These are phyloP conservation scores for Tuber brumale DNA, from an alignment of 495 filamentous ascomycete genomes.

Conservation along the genomic window DNA sequence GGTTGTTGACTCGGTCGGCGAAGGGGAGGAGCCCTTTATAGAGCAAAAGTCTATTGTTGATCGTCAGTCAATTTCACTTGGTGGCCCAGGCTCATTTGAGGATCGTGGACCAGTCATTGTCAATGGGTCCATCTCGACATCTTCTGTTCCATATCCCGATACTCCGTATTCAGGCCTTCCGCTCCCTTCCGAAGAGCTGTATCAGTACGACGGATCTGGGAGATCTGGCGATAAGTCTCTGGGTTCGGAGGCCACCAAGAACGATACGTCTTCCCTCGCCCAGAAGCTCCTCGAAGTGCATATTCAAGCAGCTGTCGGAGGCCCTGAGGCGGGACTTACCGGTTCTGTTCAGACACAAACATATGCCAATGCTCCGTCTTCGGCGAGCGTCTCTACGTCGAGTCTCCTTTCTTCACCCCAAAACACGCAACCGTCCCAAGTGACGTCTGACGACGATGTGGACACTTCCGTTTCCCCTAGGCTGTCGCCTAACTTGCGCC, in stretches of 20 bases:
- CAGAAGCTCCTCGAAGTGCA: conserved; percentile 39
- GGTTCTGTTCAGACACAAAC: conserved; percentile 14
- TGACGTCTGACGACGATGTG: conserved; percentile 28
- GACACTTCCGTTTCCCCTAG: conserved; percentile 19
- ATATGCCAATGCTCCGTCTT: conserved; percentile 12
- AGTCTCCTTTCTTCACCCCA: conserved; percentile 23
- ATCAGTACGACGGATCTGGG: conserved; percentile 26
- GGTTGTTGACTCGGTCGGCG: conserved; percentile 41
- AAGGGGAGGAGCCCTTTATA: conserved; percentile 43
- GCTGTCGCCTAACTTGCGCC: conserved; percentile 31
- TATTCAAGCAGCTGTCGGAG: conserved; percentile 30
- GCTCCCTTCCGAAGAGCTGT: conserved; percentile 30
- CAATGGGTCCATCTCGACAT: conserved; percentile 38
- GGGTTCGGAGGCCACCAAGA: conserved; percentile 10
- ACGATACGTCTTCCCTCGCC: conserved; percentile 24
- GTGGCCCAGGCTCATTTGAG: conserved; percentile 40
- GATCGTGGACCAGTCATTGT: conserved; percentile 38
- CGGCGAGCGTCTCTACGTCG: conserved; percentile 16
- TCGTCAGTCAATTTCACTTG: conserved; percentile 34
- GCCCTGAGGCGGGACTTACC: conserved; percentile 12
- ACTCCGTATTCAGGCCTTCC: conserved; percentile 22
- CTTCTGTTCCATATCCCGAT: conserved; percentile 21
- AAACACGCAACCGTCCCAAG: conserved; percentile 15
- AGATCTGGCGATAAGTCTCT: conserved; percentile 20
- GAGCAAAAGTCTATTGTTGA: conserved; percentile 41